Base-by-base conservation (phyloP, 257 asterid genomes). In the Nicotiana obtusifolia region DNA sequence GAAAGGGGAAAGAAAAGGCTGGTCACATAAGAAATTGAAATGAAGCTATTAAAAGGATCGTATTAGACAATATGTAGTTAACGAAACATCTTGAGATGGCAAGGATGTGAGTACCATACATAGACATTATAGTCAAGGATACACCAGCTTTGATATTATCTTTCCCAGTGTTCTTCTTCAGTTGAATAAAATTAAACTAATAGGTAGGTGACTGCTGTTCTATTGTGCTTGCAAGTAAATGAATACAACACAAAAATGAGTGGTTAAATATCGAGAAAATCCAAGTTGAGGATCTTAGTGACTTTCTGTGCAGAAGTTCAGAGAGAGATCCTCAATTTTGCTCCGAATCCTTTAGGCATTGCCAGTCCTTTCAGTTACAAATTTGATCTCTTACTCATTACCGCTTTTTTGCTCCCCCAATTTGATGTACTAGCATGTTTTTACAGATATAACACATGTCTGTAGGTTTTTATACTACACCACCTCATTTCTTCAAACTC, bases 1-100 rank as follows among this genome's bases (percentile, higher is more conserved):
- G 83, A 30, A 87, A 60, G 10, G 64, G 71, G 15, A 80, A 47
- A 82, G 57, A 76, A 47, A 49, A 13, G 75, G 41, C 2, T 60
- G 49, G 54, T 73, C 61, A 71, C 37, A 71, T 0, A 47, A 44
- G 24, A 73, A 73, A 73, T 16, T 73, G 62, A 73, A 47, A 49
- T 24, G 24, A 60, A 73, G 4, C 62, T 15, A 49, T 24, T 22
- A 47, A 47, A 73, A 47, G 61, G 22, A 73, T 62, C 13, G 26
- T 49, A 15, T 10, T 24, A 73, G 41, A 49, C 79, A 15, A 49
- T 24, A 8, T 73, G 49, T 47, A 73, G 79, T 24, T 24, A 49
- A 73, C 22, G 26, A 22, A 44, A 14, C 60, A 73, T 73, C 79
- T 49, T 33, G 22, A 24, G 79, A 49, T 47, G 62, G 52, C 24